Base-by-base conservation (phyloP, 1,284 basidiomycete genomes). In the Tausonia pullulans region DNA sequence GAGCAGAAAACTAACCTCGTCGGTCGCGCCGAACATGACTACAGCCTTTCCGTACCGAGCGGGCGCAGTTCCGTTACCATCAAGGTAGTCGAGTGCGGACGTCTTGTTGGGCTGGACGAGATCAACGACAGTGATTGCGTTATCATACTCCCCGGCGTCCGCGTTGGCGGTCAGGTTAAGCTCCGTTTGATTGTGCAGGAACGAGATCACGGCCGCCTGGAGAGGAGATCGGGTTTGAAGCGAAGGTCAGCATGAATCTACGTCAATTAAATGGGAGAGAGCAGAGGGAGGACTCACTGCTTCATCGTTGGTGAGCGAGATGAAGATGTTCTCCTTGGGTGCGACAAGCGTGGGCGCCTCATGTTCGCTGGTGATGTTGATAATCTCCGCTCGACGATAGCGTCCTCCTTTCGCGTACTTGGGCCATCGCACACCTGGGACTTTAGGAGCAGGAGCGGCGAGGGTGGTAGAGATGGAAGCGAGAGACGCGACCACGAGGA, bases 161-260 rank as follows among this genome's bases (percentile, higher is more conserved):
- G 61, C 69, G 7, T 69, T 68, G 0, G 70, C 68, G 0, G 74
- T 76, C n/a, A 76, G 60, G 65, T 76, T 75, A 43, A 76, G 67
- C 8, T 62, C 67, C 3, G 64, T 57, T 56, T 71, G 68, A 6
- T 69, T 61, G 65, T 72, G 71, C 3, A 75, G 68, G 64, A 70
- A 74, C 11, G 6, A 16, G 16, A 70, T 67, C 58, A 74, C 71
- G 2, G 52, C 58, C 1, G 71, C 72, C 3, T 58, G 56, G 4
- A 27, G 27, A 27, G 27, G 2, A 27, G 27, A 27, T 27, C 27
- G 27, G 27, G 27, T 27, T 27, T 27, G 27, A 27, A 27, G 2
- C 27, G 27, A 27, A 27, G 27, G 27, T 27, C 27, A 27, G 27
- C 27, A 27, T 27, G 27, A 27, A 27, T 27, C 27, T 27, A 27